Evolutionary conservation across 331 rosid genomes (phyloP).

Genomic region (Pyracantha coccinea): DNA sequence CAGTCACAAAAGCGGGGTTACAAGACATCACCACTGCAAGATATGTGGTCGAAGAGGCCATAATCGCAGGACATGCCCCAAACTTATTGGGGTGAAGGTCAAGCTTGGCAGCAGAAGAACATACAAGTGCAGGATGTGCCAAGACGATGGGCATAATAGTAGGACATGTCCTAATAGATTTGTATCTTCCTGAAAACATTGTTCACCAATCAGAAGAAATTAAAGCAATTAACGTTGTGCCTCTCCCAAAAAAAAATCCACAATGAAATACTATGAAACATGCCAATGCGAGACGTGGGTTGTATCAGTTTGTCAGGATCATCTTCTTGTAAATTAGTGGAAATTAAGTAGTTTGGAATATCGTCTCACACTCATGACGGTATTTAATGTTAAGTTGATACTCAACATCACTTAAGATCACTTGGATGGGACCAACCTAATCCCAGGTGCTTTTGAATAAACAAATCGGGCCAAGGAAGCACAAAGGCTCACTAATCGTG

Average conservation of each 20-base stretch:
- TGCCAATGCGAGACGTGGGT: too few relatives aligned
- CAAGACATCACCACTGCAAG: constrained; percentile 39
- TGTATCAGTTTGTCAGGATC: too few relatives aligned
- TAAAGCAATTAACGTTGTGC: background rate
- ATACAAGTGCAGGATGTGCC: constrained; percentile 61
- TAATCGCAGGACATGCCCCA: constrained; percentile 61
- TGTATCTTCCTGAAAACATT: constrained; percentile 4
- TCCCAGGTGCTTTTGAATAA: background rate
- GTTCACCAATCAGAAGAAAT: background rate
- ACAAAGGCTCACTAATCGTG: background rate
- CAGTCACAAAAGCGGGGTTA: constrained; percentile 14
- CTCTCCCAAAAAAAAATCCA: background rate
- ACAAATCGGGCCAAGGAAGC: background rate
- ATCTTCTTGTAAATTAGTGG: too few relatives aligned
- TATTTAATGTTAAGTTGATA: too few relatives aligned
- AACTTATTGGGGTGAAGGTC: constrained; percentile 9
- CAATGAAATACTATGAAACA: background rate
- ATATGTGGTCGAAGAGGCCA: constrained; percentile 67
- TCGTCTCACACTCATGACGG: too few relatives aligned
- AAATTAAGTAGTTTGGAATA: too few relatives aligned
- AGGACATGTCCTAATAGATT: constrained; percentile 61
- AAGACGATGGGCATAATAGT: constrained; percentile 50
- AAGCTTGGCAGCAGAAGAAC: constrained; percentile 8
- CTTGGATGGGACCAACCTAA: background rate
- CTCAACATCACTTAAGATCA: background rate